Evolutionary conservation across 768 basidiomycete genomes (phyloP).

Genomic region (Collybia nuda): DNA sequence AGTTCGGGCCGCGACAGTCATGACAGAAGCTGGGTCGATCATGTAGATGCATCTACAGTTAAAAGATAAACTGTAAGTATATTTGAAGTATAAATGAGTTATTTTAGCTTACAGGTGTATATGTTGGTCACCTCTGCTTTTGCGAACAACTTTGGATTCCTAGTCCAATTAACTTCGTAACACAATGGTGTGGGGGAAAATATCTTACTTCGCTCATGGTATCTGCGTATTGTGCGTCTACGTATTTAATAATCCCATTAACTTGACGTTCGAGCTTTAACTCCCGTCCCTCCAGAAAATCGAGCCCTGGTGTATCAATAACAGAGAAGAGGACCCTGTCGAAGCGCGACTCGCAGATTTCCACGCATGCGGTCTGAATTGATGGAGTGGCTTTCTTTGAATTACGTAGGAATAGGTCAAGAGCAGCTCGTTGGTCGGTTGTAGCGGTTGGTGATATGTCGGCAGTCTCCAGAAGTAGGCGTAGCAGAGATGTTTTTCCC

Average conservation of each 20-base stretch:
- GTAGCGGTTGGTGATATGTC: slow-evolving; percentile 80
- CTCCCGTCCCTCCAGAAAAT: slow-evolving; percentile 72
- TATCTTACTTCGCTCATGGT: slow-evolving; percentile 79
- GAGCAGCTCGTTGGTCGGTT: slow-evolving; percentile 63
- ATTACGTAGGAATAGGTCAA: slow-evolving; percentile 66
- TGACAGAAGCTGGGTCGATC: slow-evolving; percentile 75
- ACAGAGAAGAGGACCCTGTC: slow-evolving; percentile 79
- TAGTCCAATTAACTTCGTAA: slow-evolving; percentile 23
- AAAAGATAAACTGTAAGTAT: slow-evolving; percentile 10
- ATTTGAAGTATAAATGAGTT: slow-evolving; percentile 5
- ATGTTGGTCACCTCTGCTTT: slow-evolving; percentile 87
- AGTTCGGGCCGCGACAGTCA: slow-evolving; percentile 52
- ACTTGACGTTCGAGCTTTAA: slow-evolving; percentile 81
- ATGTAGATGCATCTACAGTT: slow-evolving; percentile 74
- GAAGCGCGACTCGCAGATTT: slow-evolving; percentile 82
- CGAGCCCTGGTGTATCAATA: slow-evolving; percentile 85
- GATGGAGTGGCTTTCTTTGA: slow-evolving; percentile 57
- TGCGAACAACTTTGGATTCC: slow-evolving; percentile 88
- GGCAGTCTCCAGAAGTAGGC: slow-evolving; percentile 80
- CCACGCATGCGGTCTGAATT: slow-evolving; percentile 70
- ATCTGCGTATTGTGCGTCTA: slow-evolving; percentile 81
- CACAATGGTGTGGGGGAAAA: not conserved
- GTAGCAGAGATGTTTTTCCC: slow-evolving; percentile 82
- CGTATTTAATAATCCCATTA: slow-evolving; percentile 68
- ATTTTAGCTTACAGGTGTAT: slow-evolving; percentile 71